Percentiles rank a stretch among this genome's conserved stretches.
Evolutionary conservation across 495 filamentous ascomycete genomes (phyloP).

Genomic region (Staphylotrichum longicolle): DNA sequence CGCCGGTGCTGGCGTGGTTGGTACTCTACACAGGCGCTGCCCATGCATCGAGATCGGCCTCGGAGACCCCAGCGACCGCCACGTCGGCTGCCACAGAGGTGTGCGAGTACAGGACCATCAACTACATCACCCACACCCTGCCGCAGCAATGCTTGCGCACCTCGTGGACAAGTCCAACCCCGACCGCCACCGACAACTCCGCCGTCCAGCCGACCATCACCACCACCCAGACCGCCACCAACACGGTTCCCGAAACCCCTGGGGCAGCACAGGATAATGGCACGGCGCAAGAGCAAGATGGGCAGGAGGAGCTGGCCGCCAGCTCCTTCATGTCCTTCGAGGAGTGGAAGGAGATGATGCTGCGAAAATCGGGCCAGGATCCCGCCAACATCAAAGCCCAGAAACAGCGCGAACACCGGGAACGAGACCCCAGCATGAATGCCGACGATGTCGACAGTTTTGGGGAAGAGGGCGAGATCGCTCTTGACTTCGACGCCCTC

Average conservation of each 20-base stretch:
- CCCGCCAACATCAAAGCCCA: slow-evolving; percentile 65
- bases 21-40: slow-evolving; percentile 25
- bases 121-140: slow-evolving; percentile 76
- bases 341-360: slow-evolving; percentile 95
- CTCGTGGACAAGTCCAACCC: slow-evolving; percentile 36
- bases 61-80: slow-evolving; percentile 20
- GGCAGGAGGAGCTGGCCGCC: slow-evolving; percentile 61
- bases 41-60: slow-evolving; percentile 22
- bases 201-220: slow-evolving; percentile 7
- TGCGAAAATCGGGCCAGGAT: slow-evolving; percentile 82
- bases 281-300: slow-evolving; percentile 21
- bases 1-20: slow-evolving; percentile 28
- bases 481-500: slow-evolving; percentile 75
- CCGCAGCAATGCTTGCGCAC: slow-evolving; percentile 73
- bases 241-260: slow-evolving; percentile 15
- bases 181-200: slow-evolving; percentile 13
- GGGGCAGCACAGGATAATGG: slow-evolving; percentile 19
- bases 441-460: slow-evolving; percentile 47
- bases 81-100: slow-evolving; percentile 23
- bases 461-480: slow-evolving; percentile 88
- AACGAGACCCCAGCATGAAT: slow-evolving; percentile 32
- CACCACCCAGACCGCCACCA: slow-evolving; percentile 1
- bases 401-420: slow-evolving; percentile 39
- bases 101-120: slow-evolving; percentile 67
- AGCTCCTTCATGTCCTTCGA: slow-evolving; percentile 94